Evolutionary conservation across 2,329 filamentous ascomycete genomes (phyloP).

Genomic region (Zymoseptoria tritici): DNA sequence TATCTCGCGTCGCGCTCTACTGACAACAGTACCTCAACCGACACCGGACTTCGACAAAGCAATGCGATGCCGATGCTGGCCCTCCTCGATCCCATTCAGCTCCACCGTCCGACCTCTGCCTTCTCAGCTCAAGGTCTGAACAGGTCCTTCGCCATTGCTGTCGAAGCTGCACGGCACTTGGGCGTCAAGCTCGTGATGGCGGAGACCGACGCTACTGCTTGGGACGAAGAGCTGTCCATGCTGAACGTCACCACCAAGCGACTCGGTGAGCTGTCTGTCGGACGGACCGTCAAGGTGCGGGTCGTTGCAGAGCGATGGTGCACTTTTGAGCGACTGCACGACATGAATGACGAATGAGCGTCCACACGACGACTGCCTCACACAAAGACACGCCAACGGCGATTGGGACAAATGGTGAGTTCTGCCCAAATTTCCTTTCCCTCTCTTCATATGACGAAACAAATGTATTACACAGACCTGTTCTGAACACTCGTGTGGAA

Average conservation of each 20-base stretch:
- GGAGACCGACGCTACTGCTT: constrained; percentile 31
- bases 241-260: constrained; percentile 41
- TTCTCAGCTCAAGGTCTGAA: constrained; percentile 69
- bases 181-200: constrained; percentile 35
- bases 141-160: constrained; percentile 53
- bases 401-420: neutral
- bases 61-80: constrained; percentile 44
- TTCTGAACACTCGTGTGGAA: constrained; percentile 24
- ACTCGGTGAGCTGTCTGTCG: constrained; percentile 35
- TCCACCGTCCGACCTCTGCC: constrained; percentile 62
- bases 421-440: neutral
- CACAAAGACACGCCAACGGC: constrained; percentile 1
- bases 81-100: constrained; percentile 56
- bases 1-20: constrained; percentile 47
- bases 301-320: constrained; percentile 42
- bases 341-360: neutral
- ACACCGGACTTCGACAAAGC: constrained; percentile 6
- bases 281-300: constrained; percentile 39
- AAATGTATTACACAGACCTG: constrained; percentile 26
- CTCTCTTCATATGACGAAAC: constrained; percentile 19
- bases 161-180: constrained; percentile 49
- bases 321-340: constrained; percentile 20
- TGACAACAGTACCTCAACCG: constrained; percentile 8
- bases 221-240: constrained; percentile 42
- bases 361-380: neutral